Evolutionary conservation across 2,329 filamentous ascomycete genomes (phyloP).

Genomic region (Pestalotiopsis sp.): DNA sequence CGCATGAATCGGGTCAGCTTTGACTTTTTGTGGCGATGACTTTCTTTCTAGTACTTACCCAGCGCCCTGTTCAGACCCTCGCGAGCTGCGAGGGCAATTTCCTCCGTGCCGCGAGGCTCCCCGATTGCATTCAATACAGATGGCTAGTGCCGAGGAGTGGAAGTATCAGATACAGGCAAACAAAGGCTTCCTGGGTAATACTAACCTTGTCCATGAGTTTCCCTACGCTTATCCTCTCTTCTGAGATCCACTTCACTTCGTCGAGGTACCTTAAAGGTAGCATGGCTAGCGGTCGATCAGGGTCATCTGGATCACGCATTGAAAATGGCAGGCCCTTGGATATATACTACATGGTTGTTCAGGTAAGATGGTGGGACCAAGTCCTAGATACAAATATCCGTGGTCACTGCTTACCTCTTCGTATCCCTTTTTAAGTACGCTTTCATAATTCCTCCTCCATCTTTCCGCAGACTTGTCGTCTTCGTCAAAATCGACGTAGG

Average conservation of each 20-base stretch:
- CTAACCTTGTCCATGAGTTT: constrained; percentile 13
- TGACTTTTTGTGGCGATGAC: not conserved
- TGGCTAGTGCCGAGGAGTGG: not conserved
- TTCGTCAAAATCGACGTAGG: not conserved
- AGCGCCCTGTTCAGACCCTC: constrained; percentile 14
- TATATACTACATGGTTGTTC: constrained; percentile 10
- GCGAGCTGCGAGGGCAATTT: constrained; percentile 6
- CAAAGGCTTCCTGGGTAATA: not conserved
- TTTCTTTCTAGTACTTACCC: constrained; percentile 6
- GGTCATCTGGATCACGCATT: constrained; percentile 10
- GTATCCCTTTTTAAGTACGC: not conserved
- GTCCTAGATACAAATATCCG: not conserved
- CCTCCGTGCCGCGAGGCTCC: constrained; percentile 13
- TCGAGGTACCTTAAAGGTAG: constrained; percentile 15
- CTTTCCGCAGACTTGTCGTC: not conserved
- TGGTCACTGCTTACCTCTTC: not conserved
- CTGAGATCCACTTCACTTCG: constrained; percentile 18
- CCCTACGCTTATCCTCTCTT: constrained; percentile 14
- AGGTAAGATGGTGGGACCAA: not conserved
- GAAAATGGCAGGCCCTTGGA: constrained; percentile 15
- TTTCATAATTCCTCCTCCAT: not conserved
- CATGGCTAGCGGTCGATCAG: constrained; percentile 8
- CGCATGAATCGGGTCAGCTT: not conserved
- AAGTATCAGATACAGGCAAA: not conserved
- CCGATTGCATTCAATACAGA: constrained; percentile 15